Conservation (phyloP, 345 rosid species). For the Kernera saxatilis region DNA sequence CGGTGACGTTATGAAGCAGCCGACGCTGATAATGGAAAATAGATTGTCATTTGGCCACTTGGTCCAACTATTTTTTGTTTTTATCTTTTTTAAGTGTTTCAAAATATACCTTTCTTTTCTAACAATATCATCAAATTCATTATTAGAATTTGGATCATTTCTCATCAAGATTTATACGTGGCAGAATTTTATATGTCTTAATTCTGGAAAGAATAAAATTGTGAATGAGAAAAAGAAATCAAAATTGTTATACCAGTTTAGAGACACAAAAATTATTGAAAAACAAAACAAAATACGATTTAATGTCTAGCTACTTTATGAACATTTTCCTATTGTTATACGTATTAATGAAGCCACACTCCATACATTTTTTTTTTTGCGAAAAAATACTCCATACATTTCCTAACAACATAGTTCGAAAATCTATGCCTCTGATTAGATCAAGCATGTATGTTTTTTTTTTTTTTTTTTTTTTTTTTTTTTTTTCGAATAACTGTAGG, state of each 20-base stretch:
- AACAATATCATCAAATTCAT: background rate
- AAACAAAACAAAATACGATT: background rate
- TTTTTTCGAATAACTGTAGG: no score
- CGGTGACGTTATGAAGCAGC: conserved; percentile 8
- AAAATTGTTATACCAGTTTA: no score
- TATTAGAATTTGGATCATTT: background rate
- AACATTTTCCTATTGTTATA: no score
- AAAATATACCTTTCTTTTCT: no score
- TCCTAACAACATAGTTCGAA: no score
- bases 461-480: no score
- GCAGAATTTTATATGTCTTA: background rate
- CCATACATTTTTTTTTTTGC: no score
- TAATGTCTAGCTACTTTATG: background rate
- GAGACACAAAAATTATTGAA: background rate
- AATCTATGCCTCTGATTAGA: no score
- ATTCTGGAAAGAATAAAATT: background rate
- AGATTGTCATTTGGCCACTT: background rate
- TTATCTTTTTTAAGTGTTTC: background rate
- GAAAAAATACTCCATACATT: no score
- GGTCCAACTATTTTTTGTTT: background rate
- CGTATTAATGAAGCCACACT: no score
- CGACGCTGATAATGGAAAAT: conserved; percentile 16
- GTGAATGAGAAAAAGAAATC: background rate
- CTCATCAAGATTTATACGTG: background rate
- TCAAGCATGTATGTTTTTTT: no score